Percentiles rank a stretch among this genome's conserved stretches.
Conservation (phyloP, 2,329 filamentous ascomycete genomes). For the Phialocephala sp. region DNA sequence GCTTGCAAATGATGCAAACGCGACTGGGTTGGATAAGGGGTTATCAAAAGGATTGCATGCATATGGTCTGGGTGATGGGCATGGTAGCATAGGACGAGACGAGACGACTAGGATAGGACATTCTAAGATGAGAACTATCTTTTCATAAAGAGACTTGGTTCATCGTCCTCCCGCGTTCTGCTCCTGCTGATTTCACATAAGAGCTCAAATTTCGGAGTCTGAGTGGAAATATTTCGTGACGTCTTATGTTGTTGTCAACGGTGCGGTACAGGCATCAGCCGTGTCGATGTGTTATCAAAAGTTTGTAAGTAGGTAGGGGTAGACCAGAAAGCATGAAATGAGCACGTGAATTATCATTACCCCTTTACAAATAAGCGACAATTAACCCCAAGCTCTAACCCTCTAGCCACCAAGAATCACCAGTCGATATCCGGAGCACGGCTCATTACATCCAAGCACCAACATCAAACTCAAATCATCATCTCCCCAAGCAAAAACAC, state of each 20-base stretch:
- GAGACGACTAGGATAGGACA: background rate
- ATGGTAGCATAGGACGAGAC: background rate
- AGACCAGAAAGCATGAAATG: too few species aligned
- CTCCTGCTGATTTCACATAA: too few species aligned
- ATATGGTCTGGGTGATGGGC: constrained; percentile 11
- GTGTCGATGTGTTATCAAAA: too few species aligned
- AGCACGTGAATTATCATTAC: background rate
- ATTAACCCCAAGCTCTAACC: too few species aligned
- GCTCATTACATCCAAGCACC: background rate
- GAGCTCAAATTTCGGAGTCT: too few species aligned
- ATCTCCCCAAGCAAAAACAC: background rate
- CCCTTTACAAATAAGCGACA: background rate
- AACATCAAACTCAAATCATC: background rate
- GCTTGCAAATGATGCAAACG: background rate
- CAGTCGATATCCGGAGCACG: too few species aligned
- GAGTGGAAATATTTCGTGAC: too few species aligned
- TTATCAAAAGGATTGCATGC: constrained; percentile 19
- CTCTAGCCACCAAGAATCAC: too few species aligned
- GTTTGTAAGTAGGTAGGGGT: too few species aligned
- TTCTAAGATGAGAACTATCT: background rate
- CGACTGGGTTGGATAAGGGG: background rate
- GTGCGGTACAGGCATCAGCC: too few species aligned
- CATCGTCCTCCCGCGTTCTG: too few species aligned
- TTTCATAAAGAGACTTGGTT: background rate
- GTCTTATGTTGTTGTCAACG: too few species aligned